These are phyloP conservation scores for Penicillium angulare DNA, from an alignment of 495 filamentous ascomycete species.

Conservation along the genomic window DNA sequence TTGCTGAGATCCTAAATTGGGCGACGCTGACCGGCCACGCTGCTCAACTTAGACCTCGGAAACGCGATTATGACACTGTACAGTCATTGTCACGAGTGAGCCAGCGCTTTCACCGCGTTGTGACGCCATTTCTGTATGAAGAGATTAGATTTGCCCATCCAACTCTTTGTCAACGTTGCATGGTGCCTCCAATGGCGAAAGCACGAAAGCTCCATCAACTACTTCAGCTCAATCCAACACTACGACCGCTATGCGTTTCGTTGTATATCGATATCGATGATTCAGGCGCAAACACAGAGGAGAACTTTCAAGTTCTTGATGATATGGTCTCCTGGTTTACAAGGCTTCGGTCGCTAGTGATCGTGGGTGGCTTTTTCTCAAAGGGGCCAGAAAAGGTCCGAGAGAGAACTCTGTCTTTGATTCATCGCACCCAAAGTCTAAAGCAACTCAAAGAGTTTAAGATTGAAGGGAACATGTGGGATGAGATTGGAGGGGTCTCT, in stretches of 20 bases:
- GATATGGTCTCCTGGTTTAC: conserved; percentile 7
- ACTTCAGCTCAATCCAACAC: not conserved
- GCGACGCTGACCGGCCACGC: not conserved
- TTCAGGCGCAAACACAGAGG: not conserved
- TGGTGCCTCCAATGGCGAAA: not conserved
- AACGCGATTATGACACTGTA: not conserved
- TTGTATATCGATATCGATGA: conserved; percentile 4
- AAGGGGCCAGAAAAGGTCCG: not conserved
- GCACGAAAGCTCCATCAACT: conserved; percentile 1
- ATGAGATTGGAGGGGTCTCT: conserved; percentile 1
- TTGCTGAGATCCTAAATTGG: not conserved
- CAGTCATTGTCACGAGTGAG: conserved; percentile 1
- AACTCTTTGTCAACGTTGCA: not conserved
- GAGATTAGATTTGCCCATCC: not conserved
- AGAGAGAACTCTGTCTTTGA: not conserved
- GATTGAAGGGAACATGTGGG: conserved; percentile 1
- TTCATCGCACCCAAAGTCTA: not conserved
- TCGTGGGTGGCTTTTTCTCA: conserved; percentile 4
- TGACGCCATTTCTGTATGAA: conserved; percentile 1
- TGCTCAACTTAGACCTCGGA: not conserved
- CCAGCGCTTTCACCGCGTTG: conserved; percentile 1
- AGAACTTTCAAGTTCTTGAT: conserved; percentile 1
- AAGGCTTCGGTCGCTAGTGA: not conserved
- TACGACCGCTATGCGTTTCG: not conserved
- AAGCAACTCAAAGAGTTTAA: not conserved